Conservation (phyloP, 108 stramenopile genomes). For the Skeletonema marinoi region DNA sequence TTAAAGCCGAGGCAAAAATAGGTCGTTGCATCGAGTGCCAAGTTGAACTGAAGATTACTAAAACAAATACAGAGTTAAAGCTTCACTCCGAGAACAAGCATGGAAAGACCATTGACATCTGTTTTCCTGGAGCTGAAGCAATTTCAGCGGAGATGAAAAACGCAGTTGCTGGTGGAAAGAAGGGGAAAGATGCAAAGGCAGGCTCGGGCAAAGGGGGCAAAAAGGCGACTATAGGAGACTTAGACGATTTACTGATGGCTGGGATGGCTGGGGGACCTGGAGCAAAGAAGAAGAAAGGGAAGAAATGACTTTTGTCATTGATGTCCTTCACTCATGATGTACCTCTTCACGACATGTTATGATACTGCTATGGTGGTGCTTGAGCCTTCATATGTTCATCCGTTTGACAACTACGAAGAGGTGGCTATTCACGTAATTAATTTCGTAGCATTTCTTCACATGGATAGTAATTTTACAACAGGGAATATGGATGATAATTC, state of each 20-base stretch:
- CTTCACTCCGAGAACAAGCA: conserved; percentile 51
- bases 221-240: conserved; percentile 30
- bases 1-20: conserved; percentile 44
- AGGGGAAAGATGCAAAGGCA: conserved; percentile 4
- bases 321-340: not conserved
- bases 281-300: conserved; percentile 43
- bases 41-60: conserved; percentile 50
- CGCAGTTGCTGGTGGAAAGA: conserved; percentile 11
- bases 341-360: no score
- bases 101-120: conserved; percentile 50
- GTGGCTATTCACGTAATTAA: no score
- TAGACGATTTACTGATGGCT: conserved; percentile 52
- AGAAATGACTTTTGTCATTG: conserved; percentile 10
- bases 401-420: no score
- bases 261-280: conserved; percentile 29
- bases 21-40: conserved; percentile 42
- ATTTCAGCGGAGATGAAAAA: conserved; percentile 36
- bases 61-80: conserved; percentile 64
- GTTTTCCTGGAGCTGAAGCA: conserved; percentile 51
- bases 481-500: no score
- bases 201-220: conserved; percentile 25
- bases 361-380: no score
- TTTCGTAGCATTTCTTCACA: no score
- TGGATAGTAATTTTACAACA: no score
- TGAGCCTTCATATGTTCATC: no score